These are phyloP conservation scores for Moesziomyces sp. DNA, from an alignment of 1,284 basidiomycete species.

Conservation along the genomic window DNA sequence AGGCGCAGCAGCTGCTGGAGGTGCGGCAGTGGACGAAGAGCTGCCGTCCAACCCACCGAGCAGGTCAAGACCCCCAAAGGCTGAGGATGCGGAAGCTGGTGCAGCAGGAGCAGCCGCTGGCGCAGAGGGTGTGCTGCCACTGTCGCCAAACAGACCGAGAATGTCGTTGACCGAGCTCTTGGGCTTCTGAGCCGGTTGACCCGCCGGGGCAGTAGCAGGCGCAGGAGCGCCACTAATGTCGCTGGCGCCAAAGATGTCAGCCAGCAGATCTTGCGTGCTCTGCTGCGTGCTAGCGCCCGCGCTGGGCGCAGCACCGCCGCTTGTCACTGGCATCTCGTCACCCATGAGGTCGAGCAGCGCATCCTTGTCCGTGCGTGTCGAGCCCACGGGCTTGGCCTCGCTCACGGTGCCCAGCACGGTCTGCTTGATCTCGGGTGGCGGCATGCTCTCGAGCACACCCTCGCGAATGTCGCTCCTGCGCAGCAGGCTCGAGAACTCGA, in stretches of 20 bases:
- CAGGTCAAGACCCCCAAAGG: constrained; percentile 59
- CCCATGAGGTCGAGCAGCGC: constrained; percentile 61
- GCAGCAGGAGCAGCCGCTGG: constrained; percentile 64
- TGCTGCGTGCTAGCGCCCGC: constrained; percentile 67
- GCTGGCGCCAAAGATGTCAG: constrained; percentile 85
- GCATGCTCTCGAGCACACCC: constrained; percentile 98
- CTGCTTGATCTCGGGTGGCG: constrained; percentile 85
- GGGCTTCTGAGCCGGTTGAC: constrained; percentile 52
- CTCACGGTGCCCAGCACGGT: constrained; percentile 62
- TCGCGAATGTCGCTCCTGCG: constrained; percentile 76
- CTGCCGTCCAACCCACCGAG: constrained; percentile 53
- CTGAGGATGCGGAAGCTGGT: constrained; percentile 17
- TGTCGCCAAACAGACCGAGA: constrained; percentile 82
- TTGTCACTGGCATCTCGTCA: constrained; percentile 51
- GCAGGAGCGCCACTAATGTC: constrained; percentile 69
- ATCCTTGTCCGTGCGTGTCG: constrained; percentile 58
- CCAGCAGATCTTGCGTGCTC: constrained; percentile 87
- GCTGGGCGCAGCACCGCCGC: constrained; percentile 12
- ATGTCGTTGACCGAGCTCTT: constrained; percentile 85
- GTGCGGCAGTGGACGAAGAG: constrained; percentile 16
- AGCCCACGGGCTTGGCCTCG: constrained; percentile 62
- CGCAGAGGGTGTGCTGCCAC: constrained; percentile 59
- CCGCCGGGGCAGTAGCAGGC: constrained; percentile 17
- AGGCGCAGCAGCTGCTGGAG: constrained; percentile 75
- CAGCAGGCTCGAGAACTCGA: constrained; percentile 91